These are phyloP conservation scores for Blepharisma undulans DNA, from an alignment of 169 alveolate genomes.

Conservation along the genomic window DNA sequence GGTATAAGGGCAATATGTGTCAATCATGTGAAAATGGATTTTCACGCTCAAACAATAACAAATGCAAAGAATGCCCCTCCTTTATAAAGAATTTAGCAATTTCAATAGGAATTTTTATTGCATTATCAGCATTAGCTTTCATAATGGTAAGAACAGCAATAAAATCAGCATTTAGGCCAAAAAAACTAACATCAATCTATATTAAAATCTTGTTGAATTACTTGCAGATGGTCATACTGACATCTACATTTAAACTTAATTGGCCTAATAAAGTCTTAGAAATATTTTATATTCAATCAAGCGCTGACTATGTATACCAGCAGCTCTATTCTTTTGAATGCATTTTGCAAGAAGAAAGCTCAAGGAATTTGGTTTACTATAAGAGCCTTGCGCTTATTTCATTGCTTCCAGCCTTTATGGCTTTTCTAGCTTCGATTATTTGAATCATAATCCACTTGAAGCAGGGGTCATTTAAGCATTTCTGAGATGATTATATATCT, in stretches of 20 bases:
- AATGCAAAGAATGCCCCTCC: conserved; percentile 40
- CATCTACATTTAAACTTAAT: conserved; percentile 44
- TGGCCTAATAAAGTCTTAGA: conserved; percentile 46
- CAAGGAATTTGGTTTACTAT: background rate
- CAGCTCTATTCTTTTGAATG: conserved; percentile 42
- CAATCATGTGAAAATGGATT: conserved; percentile 14
- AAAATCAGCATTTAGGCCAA: background rate
- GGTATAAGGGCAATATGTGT: conserved; percentile 30
- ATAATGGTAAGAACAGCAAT: background rate
- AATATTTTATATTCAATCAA: conserved; percentile 21
- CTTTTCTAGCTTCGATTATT: background rate
- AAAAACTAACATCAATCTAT: background rate
- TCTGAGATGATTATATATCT: background rate
- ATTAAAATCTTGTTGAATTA: conserved; percentile 29
- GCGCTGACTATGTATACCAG: conserved; percentile 16
- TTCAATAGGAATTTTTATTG: background rate
- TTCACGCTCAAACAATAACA: background rate
- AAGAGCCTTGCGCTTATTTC: background rate
- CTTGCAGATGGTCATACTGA: conserved; percentile 45
- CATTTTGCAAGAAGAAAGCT: background rate
- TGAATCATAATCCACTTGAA: background rate
- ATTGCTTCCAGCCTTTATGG: background rate
- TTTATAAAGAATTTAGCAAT: background rate
- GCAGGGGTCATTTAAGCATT: background rate
- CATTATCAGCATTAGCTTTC: background rate